Evolutionary conservation across 2,329 filamentous ascomycete genomes (phyloP), one percentile per base, ranked within the genome.

Genomic region (Pseudogymnoascus sp.): DNA sequence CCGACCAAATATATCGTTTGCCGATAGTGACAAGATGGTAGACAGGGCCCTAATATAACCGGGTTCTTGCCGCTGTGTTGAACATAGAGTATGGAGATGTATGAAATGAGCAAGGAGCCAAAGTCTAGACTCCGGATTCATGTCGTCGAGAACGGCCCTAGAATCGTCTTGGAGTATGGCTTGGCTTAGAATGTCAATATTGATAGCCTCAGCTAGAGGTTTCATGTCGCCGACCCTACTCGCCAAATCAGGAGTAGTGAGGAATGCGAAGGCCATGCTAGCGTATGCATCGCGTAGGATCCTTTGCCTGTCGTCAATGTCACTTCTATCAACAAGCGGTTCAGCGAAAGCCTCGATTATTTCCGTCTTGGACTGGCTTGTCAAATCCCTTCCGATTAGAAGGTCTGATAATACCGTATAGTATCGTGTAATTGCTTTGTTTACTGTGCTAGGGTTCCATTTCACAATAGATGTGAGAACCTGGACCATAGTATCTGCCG

Each of bases 61-160:
- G 5, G 77, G 69, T 13, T 76, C 76, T 37, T 77, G 72, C 72
- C 69, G 29, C 73, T 70, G 13, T 69, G 68, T 53, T 74, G 75
- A 9, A 73, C 74, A 62, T 77, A 33, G 50, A 26, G 11, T 77
- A 61, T 81, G 80, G 11, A 88, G 73, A 61, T 83, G 80, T 65
- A 90, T 82, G 66, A 88, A 88, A 69, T 89, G 85, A 13, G 88
- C 82, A 29, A 91, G 75, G 29, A 90, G 79, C 80, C 86, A 88
- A 40, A 91, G 73, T 38, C 85, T 80, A 9, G 76, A 74, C 42
- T 69, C 71, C 37, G 67, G 31, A 9, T 65, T 46, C 19, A 71
- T 65, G 19, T 67, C 35, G 63, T 31, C 67, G 60, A 29, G 65
- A 38, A 10, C 23, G 15, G 59, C 21, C 10, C 19, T 60, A 9